phyloP scores from a whole-genome alignment of 2,329 filamentous ascomycete species.

The Didymella exigua region DNA sequence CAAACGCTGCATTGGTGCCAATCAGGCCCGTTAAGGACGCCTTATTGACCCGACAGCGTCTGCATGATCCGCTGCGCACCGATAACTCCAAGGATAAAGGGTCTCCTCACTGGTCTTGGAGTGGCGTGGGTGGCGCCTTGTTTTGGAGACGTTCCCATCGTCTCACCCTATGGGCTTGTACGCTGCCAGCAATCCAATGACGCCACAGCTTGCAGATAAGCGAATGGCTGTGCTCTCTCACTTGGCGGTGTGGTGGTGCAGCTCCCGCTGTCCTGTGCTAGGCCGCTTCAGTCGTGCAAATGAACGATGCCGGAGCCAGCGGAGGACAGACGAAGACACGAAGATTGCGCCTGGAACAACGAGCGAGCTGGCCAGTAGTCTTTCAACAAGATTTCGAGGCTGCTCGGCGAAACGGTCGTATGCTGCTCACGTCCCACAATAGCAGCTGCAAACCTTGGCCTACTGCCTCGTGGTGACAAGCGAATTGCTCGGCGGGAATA shows the following conservation, averaged over 20 bases:
- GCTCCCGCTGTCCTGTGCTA: constrained; percentile 28
- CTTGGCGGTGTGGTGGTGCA: constrained; percentile 40
- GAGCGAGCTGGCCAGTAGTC: not conserved
- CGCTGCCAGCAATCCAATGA: constrained; percentile 25
- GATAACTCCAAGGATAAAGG: constrained; percentile 27
- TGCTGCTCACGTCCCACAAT: constrained; percentile 1
- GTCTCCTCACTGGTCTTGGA: constrained; percentile 28
- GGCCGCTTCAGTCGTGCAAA: constrained; percentile 17
- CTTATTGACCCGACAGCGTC: constrained; percentile 21
- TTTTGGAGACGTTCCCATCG: constrained; percentile 18
- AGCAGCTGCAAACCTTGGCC: constrained; percentile 11
- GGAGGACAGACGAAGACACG: constrained; percentile 13
- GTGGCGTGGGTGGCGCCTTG: constrained; percentile 43
- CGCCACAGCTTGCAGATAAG: constrained; percentile 43
- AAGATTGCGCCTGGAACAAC: constrained; percentile 1
- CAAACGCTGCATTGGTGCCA: constrained; percentile 27
- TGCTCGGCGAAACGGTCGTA: constrained; percentile 1
- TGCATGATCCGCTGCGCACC: constrained; percentile 28
- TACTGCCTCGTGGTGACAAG: constrained; percentile 23
- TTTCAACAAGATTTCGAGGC: not conserved
- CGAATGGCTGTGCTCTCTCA: constrained; percentile 35
- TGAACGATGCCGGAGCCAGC: constrained; percentile 21
- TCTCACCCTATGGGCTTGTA: constrained; percentile 14
- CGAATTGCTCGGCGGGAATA: constrained; percentile 38
- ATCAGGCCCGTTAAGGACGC: constrained; percentile 24